Base-by-base conservation (phyloP, 2,329 filamentous ascomycete species). In the Pseudocercospora cruenta region DNA sequence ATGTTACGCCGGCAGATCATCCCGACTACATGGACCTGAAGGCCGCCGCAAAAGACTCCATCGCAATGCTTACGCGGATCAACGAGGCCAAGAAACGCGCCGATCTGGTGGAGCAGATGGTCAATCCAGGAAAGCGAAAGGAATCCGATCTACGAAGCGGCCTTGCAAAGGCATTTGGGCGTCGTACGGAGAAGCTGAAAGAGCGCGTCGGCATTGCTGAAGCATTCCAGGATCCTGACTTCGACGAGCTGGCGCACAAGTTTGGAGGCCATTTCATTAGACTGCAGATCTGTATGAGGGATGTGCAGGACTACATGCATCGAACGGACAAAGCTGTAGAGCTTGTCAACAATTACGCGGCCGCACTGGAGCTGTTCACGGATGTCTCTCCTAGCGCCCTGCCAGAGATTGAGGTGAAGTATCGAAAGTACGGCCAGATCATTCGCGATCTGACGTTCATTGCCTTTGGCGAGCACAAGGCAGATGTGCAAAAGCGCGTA, bases 61-160 rank as follows among this genome's bases (percentile, higher is more conserved):
- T 84, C 7, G 84, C 82, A 62, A 85, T 89, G 69, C 86, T 86
- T 31, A 82, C 85, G 45, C 84, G 87, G 53, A 98, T 98, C 78
- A 97, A 99, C 80, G 93, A 96, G 77, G 90, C 93, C 62, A 98
- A 97, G 82, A 96, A 94, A 81, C 94, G 96, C 61, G 93, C 94
- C 66, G 93, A 97, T 78, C 87, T 96, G 55, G 92, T 98, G 24
- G 93, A 93, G 3, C 91, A 96, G 79, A 94, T 96, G 64, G 92
- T 97, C 31, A 86, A 90, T 64, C 69, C 69, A 4, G 67, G 74
- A 43, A 86, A 92, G 64, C 88, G 91, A 70, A 96, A 96, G 75
- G 92, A 97, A 71, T 94, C 92, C 0, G 93, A 97, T 77, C 90
- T 95, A 68, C 89, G 91, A 66, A 87, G 89, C n/a, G 91, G 91